Base-by-base conservation (phyloP, 495 filamentous ascomycete species). In the Hypoxylon lenormandii region DNA sequence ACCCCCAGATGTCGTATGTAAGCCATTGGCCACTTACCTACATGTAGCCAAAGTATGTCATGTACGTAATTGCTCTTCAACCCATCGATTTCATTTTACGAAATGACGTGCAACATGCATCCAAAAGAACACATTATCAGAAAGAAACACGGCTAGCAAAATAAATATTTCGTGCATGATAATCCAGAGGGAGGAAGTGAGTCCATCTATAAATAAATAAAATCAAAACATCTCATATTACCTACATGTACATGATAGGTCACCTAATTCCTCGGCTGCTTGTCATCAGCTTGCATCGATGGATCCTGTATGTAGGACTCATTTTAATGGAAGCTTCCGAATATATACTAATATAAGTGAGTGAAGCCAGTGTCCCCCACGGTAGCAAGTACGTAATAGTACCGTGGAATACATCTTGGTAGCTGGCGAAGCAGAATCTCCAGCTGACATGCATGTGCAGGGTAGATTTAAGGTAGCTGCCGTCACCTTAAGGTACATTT, bases 311-410 rank as follows among this genome's bases (percentile, higher is more conserved):
- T 7, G 26, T 38, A 38, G 10, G 10, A 8, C 11, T 3, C 11
- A 12, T n/a, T n/a, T n/a, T n/a, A 38, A n/a, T 38, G 36, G 36
- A 38, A 38, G 40, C 40, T 43, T 43, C 15, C 40, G 12, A 15
- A 3, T n/a, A 15, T n/a, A 42, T 15, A 42, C 38, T n/a, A 26
- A 5, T 64, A 51, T 52, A 50, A 45, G 45, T 46, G 36, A 18
- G 28, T 65, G 47, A 65, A 46, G 62, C 46, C 53, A 58, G 46
- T 58, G 53, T 22, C 62, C 62, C 62, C 62, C 11, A 43, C 38
- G 36, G 33, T 50, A 4, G 26, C 48, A n/a, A 37, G 51, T 64
- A 64, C 52, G 61, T 64, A 64, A 64, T 57, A 43, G 52, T 57
- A 65, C 54, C 26, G 19, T 22, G 19, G 48, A 30, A 21, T 60